Percentiles rank a stretch among this genome's conserved stretches.
Evolutionary conservation across 2,329 filamentous ascomycete species (phyloP).

Genomic region (Hortaea sp.): DNA sequence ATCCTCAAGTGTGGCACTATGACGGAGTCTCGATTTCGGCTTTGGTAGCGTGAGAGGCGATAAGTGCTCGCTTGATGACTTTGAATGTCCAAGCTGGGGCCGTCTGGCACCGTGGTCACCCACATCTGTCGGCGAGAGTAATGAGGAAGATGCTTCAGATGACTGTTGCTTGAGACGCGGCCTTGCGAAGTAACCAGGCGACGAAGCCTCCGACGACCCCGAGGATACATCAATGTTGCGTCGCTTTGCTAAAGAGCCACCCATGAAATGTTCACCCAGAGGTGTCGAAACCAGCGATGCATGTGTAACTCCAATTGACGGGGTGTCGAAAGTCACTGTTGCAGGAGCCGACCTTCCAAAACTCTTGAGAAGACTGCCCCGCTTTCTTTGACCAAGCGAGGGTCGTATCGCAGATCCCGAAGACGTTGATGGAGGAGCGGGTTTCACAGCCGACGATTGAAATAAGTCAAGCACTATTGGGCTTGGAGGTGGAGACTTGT

Average conservation of each 20-base stretch:
- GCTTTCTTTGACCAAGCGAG: slow-evolving; percentile 2
- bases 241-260: background rate
- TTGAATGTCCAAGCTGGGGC: background rate
- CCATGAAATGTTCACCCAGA: background rate
- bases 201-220: background rate
- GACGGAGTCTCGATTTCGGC: slow-evolving; percentile 2
- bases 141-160: background rate
- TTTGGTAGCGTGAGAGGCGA: background rate
- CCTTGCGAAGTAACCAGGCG: background rate
- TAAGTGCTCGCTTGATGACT: background rate
- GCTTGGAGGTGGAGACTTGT: too few species aligned
- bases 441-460: too few species aligned
- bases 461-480: too few species aligned
- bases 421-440: too few species aligned
- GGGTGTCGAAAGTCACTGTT: background rate
- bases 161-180: background rate
- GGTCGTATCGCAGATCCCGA: too few species aligned
- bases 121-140: background rate
- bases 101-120: background rate
- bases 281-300: background rate
- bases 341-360: slow-evolving; percentile 2
- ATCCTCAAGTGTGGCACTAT: slow-evolving; percentile 2
- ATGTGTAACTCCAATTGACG: background rate
- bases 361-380: slow-evolving; percentile 6
- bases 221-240: background rate